Evolutionary conservation across 1,139 yeast genomes (phyloP), one percentile per base, ranked within the genome.

Genomic region (Suhomyces bribrorum): DNA sequence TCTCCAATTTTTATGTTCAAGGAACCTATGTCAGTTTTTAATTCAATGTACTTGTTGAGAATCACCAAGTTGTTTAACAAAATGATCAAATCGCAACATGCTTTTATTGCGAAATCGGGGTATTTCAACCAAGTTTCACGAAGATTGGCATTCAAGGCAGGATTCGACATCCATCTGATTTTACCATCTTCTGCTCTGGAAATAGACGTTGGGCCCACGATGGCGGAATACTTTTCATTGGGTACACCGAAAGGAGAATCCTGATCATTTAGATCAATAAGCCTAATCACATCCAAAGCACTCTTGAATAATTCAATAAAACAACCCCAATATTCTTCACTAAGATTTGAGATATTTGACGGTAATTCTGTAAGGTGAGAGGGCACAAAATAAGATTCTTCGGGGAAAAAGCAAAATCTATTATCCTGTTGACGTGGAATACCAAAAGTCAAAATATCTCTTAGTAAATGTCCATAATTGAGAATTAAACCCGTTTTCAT

Each of bases 61-160:
- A 66, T 44, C 7, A 59, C 45, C 15, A 61, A 52, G 16, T 69
- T 64, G 12, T 63, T 50, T n/a, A 64, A 30, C 12, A 64, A 42
- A 1, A 65, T 53, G 20, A 66, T 40, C 15, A 59, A 44, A 7
- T 59, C 41, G 51, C 66, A 33, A 45, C 59, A 46, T 39, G 61
- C 29, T 47, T 53, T 34, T 53, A 58, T 43, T 49, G 63, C 32
- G 51, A 51, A 36, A 61, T 69, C 54, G 5, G 61, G 56, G 27
- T 62, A 69, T 48, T 72, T 75, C 29, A 63, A 45, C 78, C 79
- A 73, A 0, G 66, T 60, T 37, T 69, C 72, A 45, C 46, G 34
- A n/a, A 36, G n/a, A n/a, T 53, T 34, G 54, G 58, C 44, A 49
- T 62, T 30, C 50, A 50, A 35, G 61, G 69, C 52, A 6, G 57